These are phyloP conservation scores for Nakazawaea ernobii DNA, from an alignment of 805 yeast species.

Conservation along the genomic window DNA sequence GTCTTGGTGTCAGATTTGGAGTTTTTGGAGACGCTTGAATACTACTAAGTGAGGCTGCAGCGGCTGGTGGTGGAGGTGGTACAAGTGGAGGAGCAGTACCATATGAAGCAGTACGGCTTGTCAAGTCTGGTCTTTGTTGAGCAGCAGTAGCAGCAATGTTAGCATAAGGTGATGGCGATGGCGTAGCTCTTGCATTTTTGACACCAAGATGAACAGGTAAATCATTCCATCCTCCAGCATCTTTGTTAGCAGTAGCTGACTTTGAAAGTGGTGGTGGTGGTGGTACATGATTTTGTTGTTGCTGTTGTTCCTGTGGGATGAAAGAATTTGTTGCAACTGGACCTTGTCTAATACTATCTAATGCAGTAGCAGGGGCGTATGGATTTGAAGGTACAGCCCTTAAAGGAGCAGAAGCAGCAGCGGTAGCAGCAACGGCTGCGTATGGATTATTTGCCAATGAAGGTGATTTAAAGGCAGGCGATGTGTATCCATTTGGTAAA, in stretches of 20 bases:
- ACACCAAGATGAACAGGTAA: constrained; percentile 42
- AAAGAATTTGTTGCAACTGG: not conserved
- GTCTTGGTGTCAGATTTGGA: constrained; percentile 14
- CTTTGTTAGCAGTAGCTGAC: constrained; percentile 22
- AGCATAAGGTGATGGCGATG: constrained; percentile 16
- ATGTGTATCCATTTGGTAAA: not conserved
- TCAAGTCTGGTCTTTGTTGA: constrained; percentile 10
- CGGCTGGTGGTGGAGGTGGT: constrained; percentile 12
- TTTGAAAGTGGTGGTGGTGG: constrained; percentile 22
- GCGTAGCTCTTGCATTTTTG: constrained; percentile 33
- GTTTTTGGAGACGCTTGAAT: constrained; percentile 4
- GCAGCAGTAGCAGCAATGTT: constrained; percentile 19
- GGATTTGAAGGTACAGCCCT: constrained; percentile 18
- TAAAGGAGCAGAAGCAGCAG: constrained; percentile 8
- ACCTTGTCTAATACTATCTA: constrained; percentile 21
- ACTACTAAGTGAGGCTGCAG: not conserved
- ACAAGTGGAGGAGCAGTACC: constrained; percentile 16
- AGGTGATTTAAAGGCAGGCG: not conserved
- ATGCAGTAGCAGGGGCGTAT: constrained; percentile 29
- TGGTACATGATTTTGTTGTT: not conserved
- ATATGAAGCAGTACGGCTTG: constrained; percentile 20
- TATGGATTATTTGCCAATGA: not conserved
- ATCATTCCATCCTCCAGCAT: constrained; percentile 70
- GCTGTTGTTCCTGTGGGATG: too few relatives aligned
- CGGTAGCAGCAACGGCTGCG: constrained; percentile 12